Evolutionary conservation across 768 basidiomycete species (phyloP), one percentile per base, ranked within the genome.

Genomic region (Candolleomyces efflorescens): DNA sequence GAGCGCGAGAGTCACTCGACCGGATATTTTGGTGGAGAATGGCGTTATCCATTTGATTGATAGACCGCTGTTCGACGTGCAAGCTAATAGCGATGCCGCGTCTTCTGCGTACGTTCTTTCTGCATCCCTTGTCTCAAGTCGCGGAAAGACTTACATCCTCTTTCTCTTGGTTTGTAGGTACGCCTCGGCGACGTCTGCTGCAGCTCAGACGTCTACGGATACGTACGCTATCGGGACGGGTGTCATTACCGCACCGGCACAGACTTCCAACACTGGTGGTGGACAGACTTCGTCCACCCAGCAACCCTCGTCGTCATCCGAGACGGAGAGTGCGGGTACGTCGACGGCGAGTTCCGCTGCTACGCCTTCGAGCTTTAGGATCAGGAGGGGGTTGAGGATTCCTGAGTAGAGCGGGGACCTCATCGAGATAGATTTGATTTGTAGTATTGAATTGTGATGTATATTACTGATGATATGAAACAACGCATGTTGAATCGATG

Each of bases 1-100:
- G 7, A 71, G 64, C 39, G 75, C 60, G 72, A 74, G 69, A 61
- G 81, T 91, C 63, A 64, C 86, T 43, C 74, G 76, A 52, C 68
- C 81, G 13, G 86, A 91, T 65, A 75, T 87, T 5, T 71, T 90
- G 62, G 67, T 82, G 23, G 65, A 75, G 17, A 90, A 91, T 60
- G 89, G 89, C 47, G 90, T 90, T 43, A 67, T 87, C 9, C 87
- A 91, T 66, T 67, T 86, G 43, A 78, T 87, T 58, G 74, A 86
- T 61, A 62, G 70, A 17, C 82, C 85, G 10, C 73, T 89, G 32
- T 43, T 82, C 15, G 77, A 83, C 66, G 71, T 74, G 3, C 66
- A 75, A 6, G 62, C 58, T 2, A 69, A 86, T 64, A 46, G 73
- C 22, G 18, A 41, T 22, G 50, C 56, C 11, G 86, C 85, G 5